These are phyloP conservation scores for Durio zibethinus DNA, from an alignment of 345 rosid genomes.

Conservation along the genomic window DNA sequence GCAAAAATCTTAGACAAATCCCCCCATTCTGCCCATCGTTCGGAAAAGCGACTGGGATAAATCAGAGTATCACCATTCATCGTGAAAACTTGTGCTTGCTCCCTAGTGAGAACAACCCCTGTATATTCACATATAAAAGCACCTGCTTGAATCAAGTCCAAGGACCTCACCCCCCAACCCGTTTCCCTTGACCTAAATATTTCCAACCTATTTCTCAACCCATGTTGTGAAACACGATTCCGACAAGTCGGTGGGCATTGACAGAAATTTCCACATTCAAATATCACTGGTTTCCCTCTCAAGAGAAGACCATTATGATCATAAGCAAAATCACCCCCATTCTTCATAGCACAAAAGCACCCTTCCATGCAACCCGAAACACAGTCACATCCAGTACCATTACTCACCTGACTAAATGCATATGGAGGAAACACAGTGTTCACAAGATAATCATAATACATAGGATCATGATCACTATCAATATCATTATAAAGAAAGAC, in stretches of 20 bases:
- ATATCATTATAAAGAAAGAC: conserved; percentile 72
- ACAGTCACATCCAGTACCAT: conserved; percentile 70
- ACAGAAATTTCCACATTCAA: conserved; percentile 78
- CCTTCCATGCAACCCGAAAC: conserved; percentile 56
- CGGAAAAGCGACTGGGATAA: conserved; percentile 68
- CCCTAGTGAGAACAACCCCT: conserved; percentile 83
- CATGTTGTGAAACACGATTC: conserved; percentile 75
- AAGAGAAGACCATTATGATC: conserved; percentile 58
- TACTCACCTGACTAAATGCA: conserved; percentile 31
- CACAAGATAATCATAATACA: conserved; percentile 70
- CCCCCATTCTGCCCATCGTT: conserved; percentile 83
- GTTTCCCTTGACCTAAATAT: conserved; percentile 87
- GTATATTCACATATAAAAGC: conserved; percentile 86
- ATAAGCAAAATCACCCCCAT: conserved; percentile 80
- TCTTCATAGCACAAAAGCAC: conserved; percentile 67
- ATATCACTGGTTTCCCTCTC: conserved; percentile 70
- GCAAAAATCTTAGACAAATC: conserved; percentile 67
- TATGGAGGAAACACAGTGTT: conserved; percentile 62
- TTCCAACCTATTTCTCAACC: conserved; percentile 66
- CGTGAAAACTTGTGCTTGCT: conserved; percentile 69
- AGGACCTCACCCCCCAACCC: conserved; percentile 90
- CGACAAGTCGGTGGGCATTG: conserved; percentile 73
- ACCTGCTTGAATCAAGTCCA: conserved; percentile 88
- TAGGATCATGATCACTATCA: conserved; percentile 72
- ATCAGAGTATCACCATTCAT: conserved; percentile 81